A percentile compares a stretch with the other conserved stretches of the same genome.
Evolutionary conservation across 768 basidiomycete genomes (phyloP).

Genomic region (Butyriboletus loyo): DNA sequence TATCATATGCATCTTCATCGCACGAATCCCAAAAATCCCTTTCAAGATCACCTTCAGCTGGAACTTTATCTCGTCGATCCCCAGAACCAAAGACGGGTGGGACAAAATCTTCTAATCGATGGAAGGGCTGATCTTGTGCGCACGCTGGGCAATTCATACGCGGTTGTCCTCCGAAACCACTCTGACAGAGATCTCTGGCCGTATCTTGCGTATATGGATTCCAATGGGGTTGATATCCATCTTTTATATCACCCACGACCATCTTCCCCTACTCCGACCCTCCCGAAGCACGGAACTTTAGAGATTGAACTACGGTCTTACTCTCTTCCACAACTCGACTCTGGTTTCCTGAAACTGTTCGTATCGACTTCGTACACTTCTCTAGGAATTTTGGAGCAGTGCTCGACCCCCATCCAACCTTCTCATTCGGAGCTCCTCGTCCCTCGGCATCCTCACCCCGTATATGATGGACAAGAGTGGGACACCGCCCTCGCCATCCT

Average conservation of each 20-base stretch:
- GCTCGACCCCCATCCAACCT: slow-evolving; percentile 19
- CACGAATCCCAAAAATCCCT: slow-evolving; percentile 45
- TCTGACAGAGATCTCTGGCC: slow-evolving; percentile 58
- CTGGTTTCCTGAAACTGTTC: slow-evolving; percentile 57
- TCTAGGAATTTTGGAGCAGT: slow-evolving; percentile 50
- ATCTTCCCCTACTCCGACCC: slow-evolving; percentile 38
- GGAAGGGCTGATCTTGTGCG: slow-evolving; percentile 48
- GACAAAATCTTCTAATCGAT: slow-evolving; percentile 45
- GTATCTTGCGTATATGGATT: slow-evolving; percentile 60
- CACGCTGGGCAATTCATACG: slow-evolving; percentile 42
- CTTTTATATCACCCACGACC: slow-evolving; percentile 53
- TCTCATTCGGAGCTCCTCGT: slow-evolving; percentile 10
- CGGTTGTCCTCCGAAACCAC: slow-evolving; percentile 47
- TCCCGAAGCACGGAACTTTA: slow-evolving; percentile 38
- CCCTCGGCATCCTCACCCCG: slow-evolving; percentile 3
- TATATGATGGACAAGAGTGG: slow-evolving; percentile 25
- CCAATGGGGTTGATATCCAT: slow-evolving; percentile 50
- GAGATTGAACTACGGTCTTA: slow-evolving; percentile 40
- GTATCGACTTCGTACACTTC: slow-evolving; percentile 50
- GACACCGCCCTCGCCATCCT: slow-evolving; percentile 28
- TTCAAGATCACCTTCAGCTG: slow-evolving; percentile 48
- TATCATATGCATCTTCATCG: slow-evolving; percentile 58
- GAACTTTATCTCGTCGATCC: slow-evolving; percentile 52
- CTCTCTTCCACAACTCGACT: slow-evolving; percentile 42
- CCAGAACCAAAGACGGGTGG: slow-evolving; percentile 39